Evolutionary conservation across 176 grass and related monocot genomes (phyloP).

Genomic region (Tillandsia fasciculata): DNA sequence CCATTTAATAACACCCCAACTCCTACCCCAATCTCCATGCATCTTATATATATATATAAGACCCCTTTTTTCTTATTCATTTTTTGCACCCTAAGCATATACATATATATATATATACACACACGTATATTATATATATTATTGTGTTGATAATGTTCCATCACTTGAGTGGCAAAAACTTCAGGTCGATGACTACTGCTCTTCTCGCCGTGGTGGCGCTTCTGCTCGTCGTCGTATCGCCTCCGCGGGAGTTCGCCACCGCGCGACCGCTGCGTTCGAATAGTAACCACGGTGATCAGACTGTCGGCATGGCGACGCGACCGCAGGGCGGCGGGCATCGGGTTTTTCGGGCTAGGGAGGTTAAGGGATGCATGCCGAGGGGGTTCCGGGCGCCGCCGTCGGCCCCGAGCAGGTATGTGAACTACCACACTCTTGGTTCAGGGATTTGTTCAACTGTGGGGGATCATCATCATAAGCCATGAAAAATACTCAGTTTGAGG

Average conservation of each 20-base stretch:
- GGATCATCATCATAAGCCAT: conserved; percentile 22
- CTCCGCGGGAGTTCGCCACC: neutral
- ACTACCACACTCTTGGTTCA: conserved; percentile 62
- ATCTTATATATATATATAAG: conserved; percentile 1
- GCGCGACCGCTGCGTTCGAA: neutral
- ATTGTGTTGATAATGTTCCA: too few relatives aligned
- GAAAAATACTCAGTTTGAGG: neutral
- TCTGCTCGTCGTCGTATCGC: conserved; percentile 18
- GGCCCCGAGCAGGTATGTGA: conserved; percentile 69
- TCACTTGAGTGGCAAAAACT: too few relatives aligned
- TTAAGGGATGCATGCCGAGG: conserved; percentile 64
- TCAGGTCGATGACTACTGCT: neutral
- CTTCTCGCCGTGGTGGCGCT: conserved; percentile 17
- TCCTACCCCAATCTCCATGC: neutral
- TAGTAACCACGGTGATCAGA: neutral
- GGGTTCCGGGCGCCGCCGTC: conserved; percentile 49
- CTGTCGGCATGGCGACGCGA: conserved; percentile 13
- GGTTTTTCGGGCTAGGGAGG: conserved; percentile 20
- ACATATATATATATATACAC: too few relatives aligned
- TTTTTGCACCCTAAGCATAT: neutral
- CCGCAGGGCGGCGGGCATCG: conserved; percentile 13
- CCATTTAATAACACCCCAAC: conserved; percentile 28
- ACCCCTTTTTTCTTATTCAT: neutral
- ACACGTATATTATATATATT: too few relatives aligned
- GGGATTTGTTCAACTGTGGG: conserved; percentile 25